phyloP scores from a whole-genome alignment of 805 yeast genomes.

The Yarrowia sp. region DNA sequence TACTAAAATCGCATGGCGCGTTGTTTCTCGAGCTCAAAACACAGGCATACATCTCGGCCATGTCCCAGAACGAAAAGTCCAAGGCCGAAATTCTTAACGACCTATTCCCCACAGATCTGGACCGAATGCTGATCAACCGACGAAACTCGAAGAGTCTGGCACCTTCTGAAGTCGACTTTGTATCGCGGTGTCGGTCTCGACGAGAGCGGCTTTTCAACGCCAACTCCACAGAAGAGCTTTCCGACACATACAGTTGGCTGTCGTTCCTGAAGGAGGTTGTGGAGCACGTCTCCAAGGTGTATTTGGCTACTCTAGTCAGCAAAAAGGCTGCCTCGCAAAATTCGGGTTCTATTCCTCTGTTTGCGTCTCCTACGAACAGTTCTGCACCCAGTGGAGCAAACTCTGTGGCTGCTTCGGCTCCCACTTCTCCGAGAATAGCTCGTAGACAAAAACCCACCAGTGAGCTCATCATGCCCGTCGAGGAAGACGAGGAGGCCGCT shows the following conservation, averaged over 20 bases:
- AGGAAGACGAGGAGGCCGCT: slow-evolving; percentile 15
- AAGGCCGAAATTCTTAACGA: slow-evolving; percentile 66
- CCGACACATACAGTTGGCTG: slow-evolving; percentile 81
- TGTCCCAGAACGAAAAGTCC: slow-evolving; percentile 57
- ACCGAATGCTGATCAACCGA: slow-evolving; percentile 41
- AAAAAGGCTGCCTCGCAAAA: background rate
- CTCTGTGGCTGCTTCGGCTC: background rate
- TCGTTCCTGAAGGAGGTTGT: slow-evolving; percentile 73
- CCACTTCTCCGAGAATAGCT: background rate
- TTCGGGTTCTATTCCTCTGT: background rate
- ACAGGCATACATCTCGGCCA: slow-evolving; percentile 88
- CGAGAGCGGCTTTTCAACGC: slow-evolving; percentile 53
- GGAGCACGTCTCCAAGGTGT: slow-evolving; percentile 59
- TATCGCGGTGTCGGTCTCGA: slow-evolving; percentile 68
- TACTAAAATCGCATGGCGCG: slow-evolving; percentile 76
- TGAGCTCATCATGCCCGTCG: background rate
- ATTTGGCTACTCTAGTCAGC: background rate
- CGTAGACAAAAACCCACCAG: background rate
- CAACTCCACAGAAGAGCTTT: slow-evolving; percentile 49
- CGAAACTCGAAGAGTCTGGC: slow-evolving; percentile 44
- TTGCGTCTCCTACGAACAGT: background rate
- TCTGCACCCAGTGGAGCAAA: background rate
- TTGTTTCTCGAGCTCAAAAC: slow-evolving; percentile 85
- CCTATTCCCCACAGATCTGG: slow-evolving; percentile 67
- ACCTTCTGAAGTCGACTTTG: slow-evolving; percentile 77